Evolutionary conservation across 2,329 filamentous ascomycete species (phyloP).

Genomic region (Zopfia rhizophila): DNA sequence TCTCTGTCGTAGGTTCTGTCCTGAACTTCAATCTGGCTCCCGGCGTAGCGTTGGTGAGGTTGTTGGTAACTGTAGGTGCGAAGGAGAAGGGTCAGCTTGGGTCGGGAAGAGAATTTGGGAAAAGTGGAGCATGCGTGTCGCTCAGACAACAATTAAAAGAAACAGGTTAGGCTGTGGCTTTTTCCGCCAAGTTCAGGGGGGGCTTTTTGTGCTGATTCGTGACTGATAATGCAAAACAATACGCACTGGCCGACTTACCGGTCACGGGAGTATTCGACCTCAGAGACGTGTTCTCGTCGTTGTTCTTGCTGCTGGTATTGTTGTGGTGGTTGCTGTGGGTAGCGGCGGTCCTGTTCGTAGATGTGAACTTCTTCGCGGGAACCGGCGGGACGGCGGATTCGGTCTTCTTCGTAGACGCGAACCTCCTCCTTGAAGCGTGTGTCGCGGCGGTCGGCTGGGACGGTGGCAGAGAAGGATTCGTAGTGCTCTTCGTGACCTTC

Average conservation of each 20-base stretch:
- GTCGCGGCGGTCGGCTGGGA: constrained; percentile 62
- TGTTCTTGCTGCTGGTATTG: constrained; percentile 29
- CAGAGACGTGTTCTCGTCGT: constrained; percentile 21
- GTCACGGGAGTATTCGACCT: constrained; percentile 40
- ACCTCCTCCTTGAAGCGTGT: constrained; percentile 84
- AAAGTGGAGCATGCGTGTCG: constrained; percentile 51
- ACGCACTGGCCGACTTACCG: constrained; percentile 29
- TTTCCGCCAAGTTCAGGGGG: constrained; percentile 49
- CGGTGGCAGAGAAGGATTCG: constrained; percentile 61
- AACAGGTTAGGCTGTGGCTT: constrained; percentile 47
- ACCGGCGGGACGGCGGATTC: constrained; percentile 72
- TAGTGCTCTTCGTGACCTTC: constrained; percentile 91
- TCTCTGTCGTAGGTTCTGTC: constrained; percentile 59
- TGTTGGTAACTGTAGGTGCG: constrained; percentile 64
- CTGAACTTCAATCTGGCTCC: constrained; percentile 75
- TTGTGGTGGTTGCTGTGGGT: constrained; percentile 6
- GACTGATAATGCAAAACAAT: constrained; percentile 38
- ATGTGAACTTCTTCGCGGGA: constrained; percentile 45
- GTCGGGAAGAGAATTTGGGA: constrained; percentile 50
- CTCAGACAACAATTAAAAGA: constrained; percentile 53
- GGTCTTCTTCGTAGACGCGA: constrained; percentile 82
- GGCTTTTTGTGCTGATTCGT: constrained; percentile 41
- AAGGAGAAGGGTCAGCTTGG: constrained; percentile 50
- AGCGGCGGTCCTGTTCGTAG: constrained; percentile 43
- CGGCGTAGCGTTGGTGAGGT: constrained; percentile 67